phyloP scores from a whole-genome alignment of 2,329 filamentous ascomycete species.

The Elsinoe necatrix region DNA sequence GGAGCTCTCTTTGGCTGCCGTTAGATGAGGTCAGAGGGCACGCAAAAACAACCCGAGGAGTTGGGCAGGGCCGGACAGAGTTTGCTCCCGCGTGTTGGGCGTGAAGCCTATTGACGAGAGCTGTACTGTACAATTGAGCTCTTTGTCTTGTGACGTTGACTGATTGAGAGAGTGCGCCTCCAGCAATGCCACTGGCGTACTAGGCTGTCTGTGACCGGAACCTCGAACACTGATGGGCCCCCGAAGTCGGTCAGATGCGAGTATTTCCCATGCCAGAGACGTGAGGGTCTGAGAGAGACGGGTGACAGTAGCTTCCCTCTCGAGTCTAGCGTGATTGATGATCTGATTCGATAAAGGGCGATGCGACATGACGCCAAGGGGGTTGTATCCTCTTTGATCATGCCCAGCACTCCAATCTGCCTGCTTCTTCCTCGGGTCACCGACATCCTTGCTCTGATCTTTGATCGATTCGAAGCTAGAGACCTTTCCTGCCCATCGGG shows the following conservation, averaged over 20 bases:
- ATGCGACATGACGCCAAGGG: not conserved
- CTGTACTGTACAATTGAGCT: not conserved
- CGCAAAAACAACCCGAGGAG: not conserved
- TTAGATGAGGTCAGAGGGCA: not conserved
- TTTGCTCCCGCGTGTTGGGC: not conserved
- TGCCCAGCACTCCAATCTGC: not conserved
- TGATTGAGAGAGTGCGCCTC: not conserved
- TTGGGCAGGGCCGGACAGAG: not conserved
- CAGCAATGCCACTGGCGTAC: not conserved
- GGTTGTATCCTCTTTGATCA: not conserved
- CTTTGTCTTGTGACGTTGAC: not conserved
- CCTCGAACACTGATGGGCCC: not conserved
- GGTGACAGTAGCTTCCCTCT: not conserved
- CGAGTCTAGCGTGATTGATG: conserved; percentile 1
- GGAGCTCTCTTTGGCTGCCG: not conserved
- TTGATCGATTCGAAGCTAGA: not conserved
- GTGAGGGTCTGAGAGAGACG: not conserved
- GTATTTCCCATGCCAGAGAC: not conserved
- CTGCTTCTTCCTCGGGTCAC: not conserved
- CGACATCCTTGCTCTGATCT: not conserved
- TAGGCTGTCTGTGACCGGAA: not conserved
- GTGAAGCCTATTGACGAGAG: not conserved
- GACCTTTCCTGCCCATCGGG: not conserved
- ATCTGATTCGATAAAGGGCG: conserved; percentile 13
- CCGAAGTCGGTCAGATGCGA: not conserved